Base-by-base conservation (phyloP, 2,329 filamentous ascomycete species). In the Fusarium sp. region DNA sequence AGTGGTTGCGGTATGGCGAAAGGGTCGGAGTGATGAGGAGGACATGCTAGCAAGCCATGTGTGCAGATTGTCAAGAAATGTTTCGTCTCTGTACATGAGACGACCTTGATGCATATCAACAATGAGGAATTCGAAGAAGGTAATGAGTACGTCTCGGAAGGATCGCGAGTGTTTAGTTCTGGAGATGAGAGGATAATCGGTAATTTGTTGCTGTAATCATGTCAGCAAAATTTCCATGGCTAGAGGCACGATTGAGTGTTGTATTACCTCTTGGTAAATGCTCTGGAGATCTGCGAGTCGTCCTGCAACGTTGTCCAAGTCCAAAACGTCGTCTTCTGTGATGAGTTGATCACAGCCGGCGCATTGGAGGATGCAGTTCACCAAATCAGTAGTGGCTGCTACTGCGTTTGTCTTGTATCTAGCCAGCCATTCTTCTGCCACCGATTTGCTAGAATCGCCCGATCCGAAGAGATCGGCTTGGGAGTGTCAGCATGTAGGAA, bases 31-130 rank as follows among this genome's bases (percentile, higher is more conserved):
- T 7, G 90, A 88, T 1, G 94, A 95, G 7, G 94, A 96, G 5
- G 95, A 96, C 92, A 99, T 94, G 65, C 93, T 93, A 42, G 91
- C 92, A 67, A 98, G 87, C 96, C 96, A 99, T 64, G 93, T 88
- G 75, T 94, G 91, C 52, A 98, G 88, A 78, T 97, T 97, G 79
- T 98, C 94, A 77, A 97, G 90, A 55, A 99, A 85, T 35, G 91
- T 88, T 39, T 86, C 83, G 70, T 97, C 92, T 47, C 88, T 90
- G 83, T 97, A 97, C 55, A 99, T 84, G 25, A 93, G 83, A 29
- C 93, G 92, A n/a, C 93, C 93, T 74, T 94, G 91, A 77, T 97
- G 94, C 55, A 97, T 87, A 10, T 94, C 89, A 73, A 89, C 88
- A 73, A 98, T 88, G 27, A 98, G 85, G 1, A 92, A 87, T 68